Evolutionary conservation across 306 rosid genomes (phyloP).

Genomic region (Corylus avellana): DNA sequence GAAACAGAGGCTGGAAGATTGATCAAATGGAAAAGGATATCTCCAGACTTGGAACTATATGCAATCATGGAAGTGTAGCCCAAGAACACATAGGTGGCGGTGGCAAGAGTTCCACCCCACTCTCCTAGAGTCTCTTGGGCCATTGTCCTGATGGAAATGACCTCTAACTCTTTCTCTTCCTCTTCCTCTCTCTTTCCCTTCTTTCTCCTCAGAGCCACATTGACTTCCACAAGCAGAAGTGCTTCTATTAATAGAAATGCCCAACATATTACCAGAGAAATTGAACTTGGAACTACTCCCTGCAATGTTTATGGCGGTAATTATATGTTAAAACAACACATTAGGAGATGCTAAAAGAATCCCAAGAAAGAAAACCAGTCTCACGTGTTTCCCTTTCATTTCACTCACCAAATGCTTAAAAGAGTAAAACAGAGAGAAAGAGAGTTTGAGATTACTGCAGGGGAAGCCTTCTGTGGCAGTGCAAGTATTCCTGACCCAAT

Average conservation of each 20-base stretch:
- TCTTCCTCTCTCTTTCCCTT: slow-evolving; percentile 31
- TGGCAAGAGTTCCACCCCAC: slow-evolving; percentile 62
- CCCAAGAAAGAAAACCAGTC: not conserved
- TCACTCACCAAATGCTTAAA: not conserved
- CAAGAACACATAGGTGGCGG: slow-evolving; percentile 57
- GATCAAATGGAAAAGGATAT: slow-evolving; percentile 54
- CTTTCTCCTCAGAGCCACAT: slow-evolving; percentile 57
- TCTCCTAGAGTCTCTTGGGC: slow-evolving; percentile 77
- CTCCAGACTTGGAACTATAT: slow-evolving; percentile 71
- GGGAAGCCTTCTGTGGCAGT: slow-evolving; percentile 73
- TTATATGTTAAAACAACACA: too few relatives aligned
- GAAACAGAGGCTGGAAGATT: slow-evolving; percentile 64
- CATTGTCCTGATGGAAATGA: slow-evolving; percentile 72
- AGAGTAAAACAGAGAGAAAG: slow-evolving; percentile 9
- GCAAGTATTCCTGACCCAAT: slow-evolving; percentile 74
- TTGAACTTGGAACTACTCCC: slow-evolving; percentile 76
- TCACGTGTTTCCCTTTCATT: not conserved
- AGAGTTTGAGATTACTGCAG: slow-evolving; percentile 45
- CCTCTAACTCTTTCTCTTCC: slow-evolving; percentile 45
- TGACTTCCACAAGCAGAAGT: slow-evolving; percentile 62
- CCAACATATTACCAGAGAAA: slow-evolving; percentile 60
- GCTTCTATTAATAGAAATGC: slow-evolving; percentile 68
- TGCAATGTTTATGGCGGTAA: slow-evolving; percentile 17
- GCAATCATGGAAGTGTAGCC: slow-evolving; percentile 65
- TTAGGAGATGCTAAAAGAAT: not conserved